These are phyloP conservation scores for Suillus plorans DNA, from an alignment of 768 basidiomycete species.

Conservation along the genomic window DNA sequence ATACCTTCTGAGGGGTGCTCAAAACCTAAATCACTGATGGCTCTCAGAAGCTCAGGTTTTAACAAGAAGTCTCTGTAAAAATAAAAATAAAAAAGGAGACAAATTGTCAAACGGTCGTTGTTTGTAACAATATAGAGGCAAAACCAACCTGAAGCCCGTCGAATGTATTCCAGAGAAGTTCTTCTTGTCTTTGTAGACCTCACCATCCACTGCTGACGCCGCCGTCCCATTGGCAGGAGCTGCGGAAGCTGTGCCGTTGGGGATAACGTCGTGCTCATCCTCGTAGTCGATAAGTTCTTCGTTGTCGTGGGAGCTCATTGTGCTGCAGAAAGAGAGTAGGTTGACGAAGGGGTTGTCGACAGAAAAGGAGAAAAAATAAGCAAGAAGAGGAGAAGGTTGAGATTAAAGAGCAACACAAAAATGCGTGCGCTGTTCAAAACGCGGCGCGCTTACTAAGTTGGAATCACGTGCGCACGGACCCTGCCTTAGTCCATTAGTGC, in stretches of 20 bases:
- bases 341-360: conserved; percentile 29
- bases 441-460: not conserved
- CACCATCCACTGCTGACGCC: conserved; percentile 46
- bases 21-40: conserved; percentile 99
- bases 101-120: not conserved
- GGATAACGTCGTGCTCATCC: conserved; percentile 80
- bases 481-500: too few relatives aligned
- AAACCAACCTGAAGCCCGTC: conserved; percentile 91
- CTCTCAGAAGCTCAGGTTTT: conserved; percentile 94
- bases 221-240: conserved; percentile 50
- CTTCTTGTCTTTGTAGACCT: conserved; percentile 84
- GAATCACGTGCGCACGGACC: conserved; percentile 25
- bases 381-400: conserved; percentile 17
- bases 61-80: conserved; percentile 86
- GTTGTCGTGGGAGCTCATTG: conserved; percentile 83
- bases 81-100: not conserved
- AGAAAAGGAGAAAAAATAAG: conserved; percentile 26
- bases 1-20: conserved; percentile 99
- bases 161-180: conserved; percentile 99
- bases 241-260: conserved; percentile 51
- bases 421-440: conserved; percentile 5
- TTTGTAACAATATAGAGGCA: not conserved
- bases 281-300: conserved; percentile 95
- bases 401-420: conserved; percentile 14
- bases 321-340: conserved; percentile 24